Evolutionary conservation across 1,139 yeast species (phyloP).

Genomic region (Protomyces arabidopsidicola): DNA sequence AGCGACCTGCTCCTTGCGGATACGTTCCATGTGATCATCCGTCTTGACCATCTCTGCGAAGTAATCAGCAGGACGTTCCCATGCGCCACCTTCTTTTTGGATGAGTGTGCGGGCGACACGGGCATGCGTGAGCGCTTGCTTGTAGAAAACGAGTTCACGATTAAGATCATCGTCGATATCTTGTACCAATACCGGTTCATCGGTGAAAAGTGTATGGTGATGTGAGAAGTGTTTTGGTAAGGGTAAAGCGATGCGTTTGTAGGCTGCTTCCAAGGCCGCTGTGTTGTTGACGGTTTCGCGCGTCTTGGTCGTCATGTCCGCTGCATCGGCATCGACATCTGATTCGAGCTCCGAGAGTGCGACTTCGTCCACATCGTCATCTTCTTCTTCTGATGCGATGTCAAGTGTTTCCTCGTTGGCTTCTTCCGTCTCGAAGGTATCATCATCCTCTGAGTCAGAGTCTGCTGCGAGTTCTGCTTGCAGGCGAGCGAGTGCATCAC

Average conservation of each 20-base stretch:
- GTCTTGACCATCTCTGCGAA: constrained; percentile 98
- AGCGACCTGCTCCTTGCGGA: constrained; percentile 71
- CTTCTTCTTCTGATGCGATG: constrained; percentile 35
- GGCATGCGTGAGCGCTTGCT: constrained; percentile 87
- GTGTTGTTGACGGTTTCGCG: constrained; percentile 60
- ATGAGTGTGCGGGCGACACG: constrained; percentile 64
- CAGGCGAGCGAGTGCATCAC: constrained; percentile 8
- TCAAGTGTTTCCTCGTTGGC: constrained; percentile 27
- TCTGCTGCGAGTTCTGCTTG: constrained; percentile 27
- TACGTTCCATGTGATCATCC: constrained; percentile 95
- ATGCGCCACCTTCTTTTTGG: constrained; percentile 53
- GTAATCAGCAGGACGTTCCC: constrained; percentile 88
- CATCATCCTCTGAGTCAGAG: constrained; percentile 36
- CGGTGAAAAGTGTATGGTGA: constrained; percentile 69
- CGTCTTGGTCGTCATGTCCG: constrained; percentile 84
- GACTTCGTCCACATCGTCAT: constrained; percentile 37
- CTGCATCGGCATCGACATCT: constrained; percentile 54
- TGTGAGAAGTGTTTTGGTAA: constrained; percentile 61
- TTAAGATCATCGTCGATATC: constrained; percentile 95
- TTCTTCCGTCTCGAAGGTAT: constrained; percentile 26
- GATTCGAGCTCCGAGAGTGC: constrained; percentile 40
- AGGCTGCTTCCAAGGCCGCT: constrained; percentile 41
- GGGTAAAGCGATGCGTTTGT: constrained; percentile 40
- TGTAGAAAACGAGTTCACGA: constrained; percentile 77
- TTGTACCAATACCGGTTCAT: constrained; percentile 54